Percentiles rank a stretch among this genome's conserved stretches.
Evolutionary conservation across 306 rosid species (phyloP).

Genomic region (Cercis canadensis): DNA sequence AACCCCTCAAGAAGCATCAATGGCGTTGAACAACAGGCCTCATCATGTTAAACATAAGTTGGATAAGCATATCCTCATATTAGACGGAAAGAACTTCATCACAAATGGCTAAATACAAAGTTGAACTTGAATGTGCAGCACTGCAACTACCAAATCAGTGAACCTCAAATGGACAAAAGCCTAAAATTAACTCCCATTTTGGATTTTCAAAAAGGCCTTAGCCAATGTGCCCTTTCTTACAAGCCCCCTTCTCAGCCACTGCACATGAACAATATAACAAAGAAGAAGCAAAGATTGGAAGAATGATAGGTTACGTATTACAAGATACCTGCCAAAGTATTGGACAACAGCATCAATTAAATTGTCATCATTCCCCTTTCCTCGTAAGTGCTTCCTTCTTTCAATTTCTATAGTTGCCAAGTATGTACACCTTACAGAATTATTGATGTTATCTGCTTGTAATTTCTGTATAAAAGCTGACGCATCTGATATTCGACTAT

Average conservation of each 20-base stretch:
- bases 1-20: slow-evolving; percentile 9
- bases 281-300: not conserved
- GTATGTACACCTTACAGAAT: slow-evolving; percentile 72
- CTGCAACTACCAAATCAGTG: slow-evolving; percentile 18
- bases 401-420: slow-evolving; percentile 90
- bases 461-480: slow-evolving; percentile 66
- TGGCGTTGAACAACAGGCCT: not conserved
- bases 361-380: slow-evolving; percentile 64
- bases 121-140: not conserved
- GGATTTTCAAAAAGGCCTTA: not conserved
- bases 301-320: not conserved
- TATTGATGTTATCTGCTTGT: slow-evolving; percentile 52
- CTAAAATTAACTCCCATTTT: slow-evolving; percentile 10
- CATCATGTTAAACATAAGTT: too few relatives aligned
- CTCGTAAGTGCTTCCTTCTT: slow-evolving; percentile 73
- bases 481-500: slow-evolving; percentile 76
- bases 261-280: too few relatives aligned
- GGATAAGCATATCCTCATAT: too few relatives aligned
- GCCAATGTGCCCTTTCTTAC: slow-evolving; percentile 5
- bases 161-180: slow-evolving; percentile 7
- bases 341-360: slow-evolving; percentile 69
- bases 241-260: slow-evolving; percentile 1
- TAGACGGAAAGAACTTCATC: not conserved
- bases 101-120: not conserved
- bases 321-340: slow-evolving; percentile 69